These are phyloP conservation scores for Phaeolepiota aurea DNA, from an alignment of 768 basidiomycete genomes.

Conservation along the genomic window DNA sequence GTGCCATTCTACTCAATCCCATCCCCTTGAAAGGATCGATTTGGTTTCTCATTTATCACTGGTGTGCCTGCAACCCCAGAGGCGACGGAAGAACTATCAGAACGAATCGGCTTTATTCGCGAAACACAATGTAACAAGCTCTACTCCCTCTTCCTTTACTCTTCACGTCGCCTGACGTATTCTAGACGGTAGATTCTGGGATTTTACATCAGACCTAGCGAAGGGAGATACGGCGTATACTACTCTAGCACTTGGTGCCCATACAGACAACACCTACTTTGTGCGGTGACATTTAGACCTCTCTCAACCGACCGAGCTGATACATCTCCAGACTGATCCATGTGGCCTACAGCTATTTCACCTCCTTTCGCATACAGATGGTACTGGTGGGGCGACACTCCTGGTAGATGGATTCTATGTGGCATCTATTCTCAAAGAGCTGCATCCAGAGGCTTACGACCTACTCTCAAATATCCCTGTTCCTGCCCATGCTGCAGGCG, in stretches of 20 bases:
- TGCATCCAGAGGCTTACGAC: conserved; percentile 63
- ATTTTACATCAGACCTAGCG: conserved; percentile 86
- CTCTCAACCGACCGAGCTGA: neutral
- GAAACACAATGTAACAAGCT: conserved; percentile 60
- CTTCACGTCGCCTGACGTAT: conserved; percentile 1
- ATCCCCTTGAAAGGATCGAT: conserved; percentile 48
- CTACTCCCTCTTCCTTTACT: neutral
- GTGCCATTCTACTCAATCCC: conserved; percentile 1
- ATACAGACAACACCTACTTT: conserved; percentile 64
- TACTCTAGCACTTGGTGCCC: conserved; percentile 76
- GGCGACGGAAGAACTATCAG: conserved; percentile 72
- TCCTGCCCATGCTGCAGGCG: conserved; percentile 87
- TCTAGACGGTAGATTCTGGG: conserved; percentile 92
- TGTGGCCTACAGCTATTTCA: conserved; percentile 96
- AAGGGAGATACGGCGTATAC: conserved; percentile 96
- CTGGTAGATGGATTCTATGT: conserved; percentile 95
- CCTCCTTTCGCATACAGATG: conserved; percentile 74
- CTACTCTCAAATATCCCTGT: conserved; percentile 62
- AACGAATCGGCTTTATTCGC: conserved; percentile 80
- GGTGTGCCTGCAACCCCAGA: conserved; percentile 76
- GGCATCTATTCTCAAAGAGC: conserved; percentile 67
- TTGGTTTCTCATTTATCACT: conserved; percentile 83
- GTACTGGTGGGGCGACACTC: conserved; percentile 80
- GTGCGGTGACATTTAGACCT: conserved; percentile 31
- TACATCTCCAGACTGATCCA: conserved; percentile 65